phyloP scores from a whole-genome alignment of 164 flowering plant genomes.

The Kalanchoe fedtschenkoi region DNA sequence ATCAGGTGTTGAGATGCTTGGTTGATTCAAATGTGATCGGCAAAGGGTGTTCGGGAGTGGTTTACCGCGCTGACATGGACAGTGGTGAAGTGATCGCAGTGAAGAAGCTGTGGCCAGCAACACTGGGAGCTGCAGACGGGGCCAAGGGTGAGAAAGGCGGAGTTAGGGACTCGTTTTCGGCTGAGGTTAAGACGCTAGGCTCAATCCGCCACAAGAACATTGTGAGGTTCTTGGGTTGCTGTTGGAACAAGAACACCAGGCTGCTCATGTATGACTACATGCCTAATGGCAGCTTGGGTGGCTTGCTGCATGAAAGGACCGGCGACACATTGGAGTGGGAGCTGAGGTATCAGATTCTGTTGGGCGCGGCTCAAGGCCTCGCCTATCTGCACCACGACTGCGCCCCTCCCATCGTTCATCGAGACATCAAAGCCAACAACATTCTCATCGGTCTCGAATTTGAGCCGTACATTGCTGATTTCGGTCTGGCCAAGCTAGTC shows the following conservation, averaged over 20 bases:
- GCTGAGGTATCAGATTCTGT: conserved; percentile 34
- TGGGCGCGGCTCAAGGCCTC: conserved; percentile 49
- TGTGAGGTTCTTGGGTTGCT: conserved; percentile 45
- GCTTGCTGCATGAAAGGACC: conserved; percentile 34
- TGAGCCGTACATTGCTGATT: conserved; percentile 50
- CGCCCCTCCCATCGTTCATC: conserved; percentile 50
- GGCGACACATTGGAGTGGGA: conserved; percentile 41
- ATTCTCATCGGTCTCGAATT: conserved; percentile 51
- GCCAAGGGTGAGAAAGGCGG: conserved; percentile 12
- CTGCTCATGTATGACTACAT: conserved; percentile 51
- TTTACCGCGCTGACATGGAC: conserved; percentile 37
- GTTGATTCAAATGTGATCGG: conserved; percentile 45
- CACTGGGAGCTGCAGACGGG: conserved; percentile 8
- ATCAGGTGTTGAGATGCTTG: conserved; percentile 23
- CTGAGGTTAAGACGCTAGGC: conserved; percentile 49
- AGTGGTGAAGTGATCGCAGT: conserved; percentile 50
- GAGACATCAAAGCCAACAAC: conserved; percentile 59
- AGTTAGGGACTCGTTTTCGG: conserved; percentile 34
- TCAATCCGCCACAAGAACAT: conserved; percentile 51
- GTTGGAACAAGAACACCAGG: conserved; percentile 37
- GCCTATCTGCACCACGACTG: conserved; percentile 59
- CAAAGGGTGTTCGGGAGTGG: conserved; percentile 49
- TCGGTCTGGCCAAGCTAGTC: conserved; percentile 44
- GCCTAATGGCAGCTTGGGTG: conserved; percentile 52
- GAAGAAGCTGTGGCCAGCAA: conserved; percentile 46